Evolutionary conservation across 129 eudicot species (phyloP), one percentile per base, ranked within the genome.

Genomic region (Ambrosia artemisiifolia): DNA sequence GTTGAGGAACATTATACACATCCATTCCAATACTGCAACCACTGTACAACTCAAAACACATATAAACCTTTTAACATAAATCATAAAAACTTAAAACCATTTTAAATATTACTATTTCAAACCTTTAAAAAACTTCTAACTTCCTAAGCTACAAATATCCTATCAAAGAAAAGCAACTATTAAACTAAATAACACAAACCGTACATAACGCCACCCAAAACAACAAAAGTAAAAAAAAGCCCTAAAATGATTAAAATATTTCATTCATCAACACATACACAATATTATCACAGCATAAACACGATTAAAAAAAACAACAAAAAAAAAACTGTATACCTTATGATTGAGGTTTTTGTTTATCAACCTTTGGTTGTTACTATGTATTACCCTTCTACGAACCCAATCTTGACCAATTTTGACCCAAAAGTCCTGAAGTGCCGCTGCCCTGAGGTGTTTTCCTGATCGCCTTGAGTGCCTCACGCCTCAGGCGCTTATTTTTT

Each of bases 21-120:
- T 84, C 95, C 86, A 85, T 79, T 77, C 85, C 83, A 75, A 71
- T 77, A 83, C 85, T 78, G 83, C 85, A 80, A 77, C 85, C 82
- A 54, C 88, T 73, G 85, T 63, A 83, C 51, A 65, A 38, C 64
- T 71, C 67, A 71, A 75, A 61, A 59, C 73, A 59, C 54, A 55
- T 63, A 24, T 24, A 11, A 35, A 28, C 70, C 19, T 53, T 46
- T 18, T 44, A 18, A 33, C 42, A 33, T 6, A 33, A 57, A 55
- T n/a, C 69, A n/a, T n/a, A n/a, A n/a, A n/a, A n/a, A n/a, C n/a
- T n/a, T n/a, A n/a, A n/a, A n/a, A n/a, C n/a, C n/a, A 76, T 36
- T 30, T 11, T 60, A 2, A 38, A 40, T 7, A 40, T 40, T 40
- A 44, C 47, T 30, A 47, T 20, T 34, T 47, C 2, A 62, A 34